Base-by-base conservation (phyloP, 1,284 basidiomycete genomes). In the Gomphus bonarii region DNA sequence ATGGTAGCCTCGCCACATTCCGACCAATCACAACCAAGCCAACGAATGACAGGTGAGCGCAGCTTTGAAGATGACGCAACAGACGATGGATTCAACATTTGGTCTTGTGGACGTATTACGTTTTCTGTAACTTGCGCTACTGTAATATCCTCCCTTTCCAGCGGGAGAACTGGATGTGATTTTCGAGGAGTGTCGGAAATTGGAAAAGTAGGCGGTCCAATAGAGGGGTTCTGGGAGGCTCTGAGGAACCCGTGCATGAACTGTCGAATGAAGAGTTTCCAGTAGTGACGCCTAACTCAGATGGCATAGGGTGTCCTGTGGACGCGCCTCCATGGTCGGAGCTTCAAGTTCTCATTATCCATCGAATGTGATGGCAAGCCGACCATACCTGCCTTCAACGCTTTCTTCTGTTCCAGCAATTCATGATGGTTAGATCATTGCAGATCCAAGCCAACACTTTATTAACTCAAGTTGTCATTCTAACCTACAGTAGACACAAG, bases 331-430 rank as follows among this genome's bases (percentile, higher is more conserved):
- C 33, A 12, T 33, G 9, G 33, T 35, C 33, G 33, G 33, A 35
- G 9, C 35, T 36, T 31, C 12, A 25, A 28, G 55, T 31, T 42
- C 35, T 25, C 31, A 14, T n/a, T 12, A 1, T 22, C 7, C 30
- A 58, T 18, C 28, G 33, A 40, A 33, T 25, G 35, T 30, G 36
- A 57, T 58, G 55, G 10, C 49, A 33, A 35, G 42, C n/a, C 63
- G 65, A 14, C 65, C 67, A 58, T 69, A 64, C 53, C 68, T 81
- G 31, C 80, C 81, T 0, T 82, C 81, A 5, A 70, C 81, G 1
- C 74, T 85, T 49, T 76, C 74, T 40, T 75, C 76, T 1, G 66
- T 65, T 8, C 78, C 81, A 2, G 79, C 78, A 10, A 63, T 80
- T 0, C 70, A 74, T 61, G 82, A 84, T 63, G 66, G 82, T 81